Base-by-base conservation (phyloP, 495 filamentous ascomycete genomes). In the Podospora pseudoanserina region DNA sequence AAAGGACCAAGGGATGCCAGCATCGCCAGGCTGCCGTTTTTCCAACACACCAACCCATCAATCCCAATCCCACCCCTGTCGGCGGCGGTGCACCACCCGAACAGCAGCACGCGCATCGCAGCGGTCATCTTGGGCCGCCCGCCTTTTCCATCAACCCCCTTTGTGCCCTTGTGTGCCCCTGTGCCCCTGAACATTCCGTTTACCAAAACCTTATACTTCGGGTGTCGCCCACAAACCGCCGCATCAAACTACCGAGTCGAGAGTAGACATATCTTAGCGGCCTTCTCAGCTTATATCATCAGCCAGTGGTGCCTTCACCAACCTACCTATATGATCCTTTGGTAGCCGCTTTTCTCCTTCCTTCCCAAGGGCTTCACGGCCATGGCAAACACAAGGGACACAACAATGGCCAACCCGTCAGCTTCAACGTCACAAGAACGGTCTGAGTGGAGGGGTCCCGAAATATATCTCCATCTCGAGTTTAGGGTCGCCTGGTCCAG, bases 391-490 rank as follows among this genome's bases (percentile, higher is more conserved):
- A 6, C 39, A 49, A 49, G 39, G 39, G 39, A 49, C 39, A 49
- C 9, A 49, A 49, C 9, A 11, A 49, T 49, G n/a, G 5, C 67
- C 39, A 55, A 26, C 11, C 30, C 23, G n/a, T 26, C 53, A 53
- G 27, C 65, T 30, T 70, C 72, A 44, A 44, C 68, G 70, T 58
- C 73, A 77, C 78, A 74, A 71, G 77, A 32, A 67, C 76, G 54
- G 56, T 63, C 28, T 30, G 65, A 78, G 63, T 68, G 65, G 54
- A 56, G 70, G 28, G 73, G 75, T 26, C 82, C 82, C 59, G 80
- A 82, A 55, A 71, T 84, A 32, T 83, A 82, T 57, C 71, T 84
- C 1, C 79, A 82, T 28, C 67, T 84, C 65, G 80, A 80, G 65
- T 82, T 82, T 44, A 77, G 81, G 39, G 72, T 84, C 26, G 83